These are phyloP conservation scores for Vinca major DNA, from an alignment of 305 asterid species.

Conservation along the genomic window DNA sequence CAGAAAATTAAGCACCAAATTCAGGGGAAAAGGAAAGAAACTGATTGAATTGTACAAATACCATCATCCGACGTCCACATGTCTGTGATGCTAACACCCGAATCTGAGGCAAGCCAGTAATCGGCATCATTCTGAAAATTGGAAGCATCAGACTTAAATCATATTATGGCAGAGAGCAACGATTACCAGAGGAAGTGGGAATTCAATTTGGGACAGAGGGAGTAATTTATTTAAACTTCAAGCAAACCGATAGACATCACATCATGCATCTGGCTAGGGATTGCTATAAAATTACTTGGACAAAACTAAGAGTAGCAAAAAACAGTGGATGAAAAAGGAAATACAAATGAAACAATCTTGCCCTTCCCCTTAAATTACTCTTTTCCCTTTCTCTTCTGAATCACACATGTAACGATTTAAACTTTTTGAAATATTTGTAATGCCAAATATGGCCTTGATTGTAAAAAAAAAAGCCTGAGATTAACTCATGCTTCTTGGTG, in stretches of 20 bases:
- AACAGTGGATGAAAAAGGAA: neutral
- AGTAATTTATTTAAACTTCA: neutral
- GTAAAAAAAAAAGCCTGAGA: neutral
- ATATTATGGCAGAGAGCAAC: constrained; percentile 2
- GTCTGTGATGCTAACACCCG: constrained; percentile 79
- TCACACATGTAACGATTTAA: neutral
- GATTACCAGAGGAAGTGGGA: neutral
- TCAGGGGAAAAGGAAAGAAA: neutral
- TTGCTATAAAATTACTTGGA: neutral
- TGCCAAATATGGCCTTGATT: neutral
- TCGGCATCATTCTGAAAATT: constrained; percentile 66
- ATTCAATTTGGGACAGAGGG: too few relatives aligned
- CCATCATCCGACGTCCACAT: constrained; percentile 86
- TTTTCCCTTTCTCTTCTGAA: neutral
- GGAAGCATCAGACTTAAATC: constrained; percentile 9
- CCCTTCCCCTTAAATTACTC: neutral
- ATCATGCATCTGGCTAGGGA: neutral
- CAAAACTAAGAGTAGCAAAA: neutral
- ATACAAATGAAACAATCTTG: neutral
- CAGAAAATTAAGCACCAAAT: constrained; percentile 14
- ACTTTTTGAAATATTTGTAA: neutral
- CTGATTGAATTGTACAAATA: constrained; percentile 18
- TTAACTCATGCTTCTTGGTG: neutral
- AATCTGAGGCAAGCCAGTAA: constrained; percentile 82
- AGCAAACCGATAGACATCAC: neutral